Percentiles rank a stretch among this genome's conserved stretches.
phyloP scores from a whole-genome alignment of 768 basidiomycete genomes.

The Boletus insuetus region DNA sequence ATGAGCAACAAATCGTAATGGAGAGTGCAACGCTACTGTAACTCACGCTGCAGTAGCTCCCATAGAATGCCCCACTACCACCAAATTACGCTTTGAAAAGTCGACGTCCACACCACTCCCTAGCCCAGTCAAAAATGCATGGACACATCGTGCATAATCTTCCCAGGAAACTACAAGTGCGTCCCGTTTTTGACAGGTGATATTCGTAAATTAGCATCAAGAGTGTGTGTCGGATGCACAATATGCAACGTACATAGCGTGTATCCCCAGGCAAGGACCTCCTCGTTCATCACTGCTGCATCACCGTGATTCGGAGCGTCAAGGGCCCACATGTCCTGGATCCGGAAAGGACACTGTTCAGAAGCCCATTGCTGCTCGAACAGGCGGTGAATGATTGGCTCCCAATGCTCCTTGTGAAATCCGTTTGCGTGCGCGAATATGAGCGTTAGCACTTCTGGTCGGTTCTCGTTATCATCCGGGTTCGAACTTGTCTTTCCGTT shows the following conservation, averaged over 20 bases:
- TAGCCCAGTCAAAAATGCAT: constrained; percentile 5
- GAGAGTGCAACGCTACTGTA: no score
- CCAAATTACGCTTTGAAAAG: constrained; percentile 10
- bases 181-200: background rate
- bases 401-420: constrained; percentile 14
- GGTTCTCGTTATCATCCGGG: no score
- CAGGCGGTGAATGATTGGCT: background rate
- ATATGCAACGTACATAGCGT: background rate
- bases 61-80: constrained; percentile 1
- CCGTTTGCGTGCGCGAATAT: constrained; percentile 4
- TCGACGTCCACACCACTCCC: constrained; percentile 6
- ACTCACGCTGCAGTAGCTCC: constrained; percentile 3
- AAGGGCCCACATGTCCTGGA: background rate
- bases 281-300: background rate
- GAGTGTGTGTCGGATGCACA: background rate
- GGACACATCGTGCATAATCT: constrained; percentile 1
- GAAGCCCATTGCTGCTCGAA: background rate
- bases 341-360: background rate
- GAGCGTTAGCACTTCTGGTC: background rate
- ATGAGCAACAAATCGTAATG: no score
- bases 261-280: background rate
- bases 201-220: no score
- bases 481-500: no score
- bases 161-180: constrained; percentile 4
- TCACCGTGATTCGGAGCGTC: background rate